phyloP scores from a whole-genome alignment of 768 basidiomycete species.

The Leccinum aurantiacum region DNA sequence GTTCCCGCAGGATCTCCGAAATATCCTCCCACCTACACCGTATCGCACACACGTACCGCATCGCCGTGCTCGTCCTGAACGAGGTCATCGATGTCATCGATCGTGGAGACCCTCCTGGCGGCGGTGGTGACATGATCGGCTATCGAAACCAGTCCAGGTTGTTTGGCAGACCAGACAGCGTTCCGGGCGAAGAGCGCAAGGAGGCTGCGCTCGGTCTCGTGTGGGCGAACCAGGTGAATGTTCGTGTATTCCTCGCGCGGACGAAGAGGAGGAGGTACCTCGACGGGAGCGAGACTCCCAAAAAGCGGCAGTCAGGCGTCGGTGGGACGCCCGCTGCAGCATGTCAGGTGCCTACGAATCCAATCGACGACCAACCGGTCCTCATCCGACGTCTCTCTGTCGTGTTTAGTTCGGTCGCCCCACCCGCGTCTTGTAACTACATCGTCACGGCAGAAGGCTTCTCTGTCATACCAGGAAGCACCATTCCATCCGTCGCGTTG shows the following conservation, averaged over 20 bases:
- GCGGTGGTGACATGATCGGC: constrained; percentile 35
- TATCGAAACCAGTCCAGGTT: constrained; percentile 76
- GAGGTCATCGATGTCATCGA: constrained; percentile 84
- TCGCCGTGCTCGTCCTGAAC: constrained; percentile 85
- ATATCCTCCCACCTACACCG: constrained; percentile 70
- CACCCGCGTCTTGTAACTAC: constrained; percentile 69
- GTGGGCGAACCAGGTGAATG: constrained; percentile 93
- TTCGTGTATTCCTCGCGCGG: constrained; percentile 77
- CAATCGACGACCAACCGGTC: constrained; percentile 42
- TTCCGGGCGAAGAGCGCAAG: constrained; percentile 60
- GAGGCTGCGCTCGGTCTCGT: constrained; percentile 85
- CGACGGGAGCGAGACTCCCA: constrained; percentile 34
- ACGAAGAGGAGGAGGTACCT: constrained; percentile 68
- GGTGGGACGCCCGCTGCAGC: not conserved
- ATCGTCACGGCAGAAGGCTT: constrained; percentile 67
- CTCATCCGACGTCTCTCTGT: constrained; percentile 72
- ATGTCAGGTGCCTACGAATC: constrained; percentile 2
- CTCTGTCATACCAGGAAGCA: constrained; percentile 28
- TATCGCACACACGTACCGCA: constrained; percentile 58
- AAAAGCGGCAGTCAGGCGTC: constrained; percentile 24
- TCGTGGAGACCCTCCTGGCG: constrained; percentile 16
- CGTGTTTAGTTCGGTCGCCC: constrained; percentile 68
- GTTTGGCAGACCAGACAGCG: constrained; percentile 66
- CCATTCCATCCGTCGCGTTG: constrained; percentile 6
- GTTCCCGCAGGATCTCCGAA: constrained; percentile 66